These are phyloP conservation scores for Mycosarcoma mackinlayi DNA, from an alignment of 1,284 basidiomycete genomes.

Conservation along the genomic window DNA sequence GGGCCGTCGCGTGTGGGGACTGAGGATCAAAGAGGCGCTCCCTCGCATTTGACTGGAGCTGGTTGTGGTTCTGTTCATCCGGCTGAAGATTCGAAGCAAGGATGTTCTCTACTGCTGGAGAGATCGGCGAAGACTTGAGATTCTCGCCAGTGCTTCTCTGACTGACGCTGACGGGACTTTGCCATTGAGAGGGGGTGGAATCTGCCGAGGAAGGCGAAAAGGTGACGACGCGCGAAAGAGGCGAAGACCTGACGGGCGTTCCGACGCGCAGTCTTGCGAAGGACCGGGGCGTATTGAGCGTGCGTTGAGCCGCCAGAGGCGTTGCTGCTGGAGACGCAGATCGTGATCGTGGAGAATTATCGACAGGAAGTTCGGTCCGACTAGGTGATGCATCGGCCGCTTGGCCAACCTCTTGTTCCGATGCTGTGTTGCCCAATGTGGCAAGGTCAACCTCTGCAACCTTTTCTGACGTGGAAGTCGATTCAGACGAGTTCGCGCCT, in stretches of 20 bases:
- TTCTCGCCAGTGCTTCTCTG: background rate
- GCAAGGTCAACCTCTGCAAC: background rate
- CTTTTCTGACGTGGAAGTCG: too few relatives aligned
- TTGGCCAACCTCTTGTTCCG: background rate
- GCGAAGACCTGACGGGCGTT: conserved; percentile 28
- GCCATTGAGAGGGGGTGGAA: conserved; percentile 15
- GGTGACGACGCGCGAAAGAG: conserved; percentile 28
- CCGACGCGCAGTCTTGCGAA: conserved; percentile 31
- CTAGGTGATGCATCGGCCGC: background rate
- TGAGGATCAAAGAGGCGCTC: background rate
- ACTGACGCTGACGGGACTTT: conserved; percentile 19
- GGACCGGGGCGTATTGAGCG: conserved; percentile 8
- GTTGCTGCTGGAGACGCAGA: conserved; percentile 2
- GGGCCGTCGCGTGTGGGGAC: conserved; percentile 2
- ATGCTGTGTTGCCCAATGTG: background rate
- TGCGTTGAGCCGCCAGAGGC: conserved; percentile 10
- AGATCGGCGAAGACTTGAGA: background rate
- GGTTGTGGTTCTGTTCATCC: background rate
- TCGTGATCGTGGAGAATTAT: background rate
- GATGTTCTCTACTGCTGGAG: background rate
- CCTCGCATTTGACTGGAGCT: background rate
- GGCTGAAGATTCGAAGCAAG: background rate
- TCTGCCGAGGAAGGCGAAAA: conserved; percentile 22
- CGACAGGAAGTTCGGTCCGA: background rate
- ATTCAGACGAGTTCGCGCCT: background rate